Percentiles rank a stretch among this genome's conserved stretches.
phyloP scores from a whole-genome alignment of 495 filamentous ascomycete genomes.

The Elasticomyces elasticus region DNA sequence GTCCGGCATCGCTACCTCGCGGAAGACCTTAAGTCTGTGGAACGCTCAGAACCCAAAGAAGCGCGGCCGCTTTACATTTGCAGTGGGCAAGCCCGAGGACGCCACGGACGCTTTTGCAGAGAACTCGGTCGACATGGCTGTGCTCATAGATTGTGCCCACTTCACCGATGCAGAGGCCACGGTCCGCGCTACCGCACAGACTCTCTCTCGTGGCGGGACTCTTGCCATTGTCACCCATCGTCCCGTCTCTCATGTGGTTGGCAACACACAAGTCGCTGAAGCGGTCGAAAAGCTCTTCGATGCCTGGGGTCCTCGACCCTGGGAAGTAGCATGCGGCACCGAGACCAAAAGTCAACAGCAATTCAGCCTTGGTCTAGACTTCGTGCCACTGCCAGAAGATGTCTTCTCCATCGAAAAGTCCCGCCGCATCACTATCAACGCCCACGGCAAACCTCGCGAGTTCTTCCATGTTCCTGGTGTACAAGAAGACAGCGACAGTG shows the following conservation, averaged over 20 bases:
- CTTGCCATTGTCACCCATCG: conserved; percentile 18
- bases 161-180: conserved; percentile 15
- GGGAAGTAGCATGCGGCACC: conserved; percentile 12
- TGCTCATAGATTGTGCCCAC: conserved; percentile 14
- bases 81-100: conserved; percentile 8
- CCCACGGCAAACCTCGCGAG: conserved; percentile 3
- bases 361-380: conserved; percentile 20
- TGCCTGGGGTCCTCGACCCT: conserved; percentile 14
- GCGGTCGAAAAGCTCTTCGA: conserved; percentile 8
- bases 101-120: conserved; percentile 6
- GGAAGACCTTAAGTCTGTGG: conserved; percentile 3
- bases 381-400: conserved; percentile 15
- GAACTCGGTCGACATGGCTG: conserved; percentile 11
- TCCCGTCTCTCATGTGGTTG: conserved; percentile 7
- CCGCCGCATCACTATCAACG: conserved; percentile 16
- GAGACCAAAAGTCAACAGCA: conserved; percentile 4
- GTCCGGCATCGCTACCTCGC: conserved; percentile 9
- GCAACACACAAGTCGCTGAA: conserved; percentile 13
- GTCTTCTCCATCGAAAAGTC: conserved; percentile 10
- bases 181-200: conserved; percentile 9
- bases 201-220: conserved; percentile 6
- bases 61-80: conserved; percentile 19
- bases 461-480: conserved; percentile 12
- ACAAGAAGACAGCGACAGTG: not conserved
- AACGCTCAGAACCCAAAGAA: conserved; percentile 12